Evolutionary conservation across 805 yeast genomes (phyloP).

Genomic region (Schizosaccharomyces pombe): DNA sequence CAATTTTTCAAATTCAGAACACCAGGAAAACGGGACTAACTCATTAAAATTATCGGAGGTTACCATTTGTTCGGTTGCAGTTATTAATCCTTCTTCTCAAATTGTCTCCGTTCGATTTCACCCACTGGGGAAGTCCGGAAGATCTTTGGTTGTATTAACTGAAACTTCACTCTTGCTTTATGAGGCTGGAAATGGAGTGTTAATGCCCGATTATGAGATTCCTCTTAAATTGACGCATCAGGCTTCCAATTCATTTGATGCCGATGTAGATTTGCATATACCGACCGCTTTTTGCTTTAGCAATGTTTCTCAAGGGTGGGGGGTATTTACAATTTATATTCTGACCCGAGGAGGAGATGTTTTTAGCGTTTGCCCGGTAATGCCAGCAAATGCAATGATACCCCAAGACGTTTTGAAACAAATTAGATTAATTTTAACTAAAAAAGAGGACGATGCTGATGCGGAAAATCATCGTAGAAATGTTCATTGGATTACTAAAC

Average conservation of each 20-base stretch:
- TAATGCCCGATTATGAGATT: background rate
- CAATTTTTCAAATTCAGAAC: background rate
- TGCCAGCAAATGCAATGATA: conserved; percentile 1
- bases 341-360: background rate
- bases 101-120: background rate
- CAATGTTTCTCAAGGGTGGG: background rate
- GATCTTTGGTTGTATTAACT: background rate
- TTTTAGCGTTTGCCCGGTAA: background rate
- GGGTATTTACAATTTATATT: background rate
- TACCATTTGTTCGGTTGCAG: background rate
- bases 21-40: background rate
- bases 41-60: background rate
- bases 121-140: background rate
- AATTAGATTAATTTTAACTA: background rate
- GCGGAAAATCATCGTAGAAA: background rate
- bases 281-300: background rate
- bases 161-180: background rate
- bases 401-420: background rate
- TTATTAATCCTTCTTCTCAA: background rate
- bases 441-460: background rate
- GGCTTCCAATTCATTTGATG: background rate
- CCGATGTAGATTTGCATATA: background rate
- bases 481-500: background rate
- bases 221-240: background rate
- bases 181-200: background rate